Evolutionary conservation across 768 basidiomycete species (phyloP), one percentile per base, ranked within the genome.

Genomic region (Lentinula sp.): DNA sequence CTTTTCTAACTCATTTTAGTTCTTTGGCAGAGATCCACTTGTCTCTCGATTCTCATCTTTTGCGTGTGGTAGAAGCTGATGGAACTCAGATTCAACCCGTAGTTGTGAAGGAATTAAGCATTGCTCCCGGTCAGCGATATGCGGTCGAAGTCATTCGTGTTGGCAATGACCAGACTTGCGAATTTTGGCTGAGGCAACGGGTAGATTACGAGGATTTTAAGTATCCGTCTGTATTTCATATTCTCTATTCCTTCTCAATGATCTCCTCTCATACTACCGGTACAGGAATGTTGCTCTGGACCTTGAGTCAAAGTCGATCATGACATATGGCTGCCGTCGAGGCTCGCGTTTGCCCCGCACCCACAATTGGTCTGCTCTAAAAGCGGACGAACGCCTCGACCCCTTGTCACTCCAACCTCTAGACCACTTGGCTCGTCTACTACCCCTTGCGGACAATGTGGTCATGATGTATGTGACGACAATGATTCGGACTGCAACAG

Each of bases 391-490:
- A 56, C 15, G n/a, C 15, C 45, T 61, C 18, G 54, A 61, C 56
- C 28, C 52, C 4, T 37, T 61, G 32, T 43, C 60, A 7, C 34
- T 61, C 4, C 40, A 16, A 23, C 60, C 60, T 48, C 43, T 61
- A 4, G 52, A 57, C 18, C 35, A 11, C 0, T 15, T 18, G 10
- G 52, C 51, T 46, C 23, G n/a, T 7, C 7, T 60, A 16, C 42
- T 61, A 11, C 60, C 60, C 34, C 43, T 42, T 32, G 43, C 60
- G 11, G 53, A 56, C 31, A 53, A 56, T 15, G 40, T 43, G 28
- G 31, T 61, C 5, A 48, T 61, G 43, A 56, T 61, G 42, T 61
- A 61, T 35, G 54, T 61, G n/a, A 48, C 60, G 18, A 55, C 60
- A 15, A 55, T 57, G 60, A 61, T 55, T 45, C 60, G 60, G 21